phyloP scores from a whole-genome alignment of 2,329 filamentous ascomycete species.

The Fusarium haematococcum region DNA sequence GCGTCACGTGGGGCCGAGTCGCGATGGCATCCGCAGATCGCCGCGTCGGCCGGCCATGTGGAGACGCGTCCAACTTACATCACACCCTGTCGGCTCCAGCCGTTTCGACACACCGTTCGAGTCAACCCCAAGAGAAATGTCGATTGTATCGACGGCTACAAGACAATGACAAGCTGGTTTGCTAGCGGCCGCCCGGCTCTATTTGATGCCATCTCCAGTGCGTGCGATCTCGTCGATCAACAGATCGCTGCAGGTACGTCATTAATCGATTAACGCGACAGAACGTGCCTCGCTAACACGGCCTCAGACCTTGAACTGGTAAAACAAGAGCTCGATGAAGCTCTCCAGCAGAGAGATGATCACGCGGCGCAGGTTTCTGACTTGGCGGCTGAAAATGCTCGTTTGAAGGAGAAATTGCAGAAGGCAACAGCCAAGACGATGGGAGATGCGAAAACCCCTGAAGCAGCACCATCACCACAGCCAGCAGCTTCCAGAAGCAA shows the following conservation, averaged over 20 bases:
- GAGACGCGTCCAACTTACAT: slow-evolving; percentile 41
- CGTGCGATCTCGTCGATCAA: slow-evolving; percentile 55
- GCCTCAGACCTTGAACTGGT: slow-evolving; percentile 53
- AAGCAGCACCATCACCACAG: background rate
- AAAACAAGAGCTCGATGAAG: slow-evolving; percentile 52
- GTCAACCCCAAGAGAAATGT: slow-evolving; percentile 20
- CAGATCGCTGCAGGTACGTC: slow-evolving; percentile 51
- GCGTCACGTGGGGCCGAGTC: slow-evolving; percentile 29
- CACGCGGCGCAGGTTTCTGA: slow-evolving; percentile 12
- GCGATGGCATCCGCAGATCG: slow-evolving; percentile 5
- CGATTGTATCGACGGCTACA: slow-evolving; percentile 6
- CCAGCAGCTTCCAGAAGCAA: slow-evolving; percentile 1
- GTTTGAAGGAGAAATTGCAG: slow-evolving; percentile 30
- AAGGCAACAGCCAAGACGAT: slow-evolving; percentile 7
- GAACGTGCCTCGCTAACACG: slow-evolving; percentile 24
- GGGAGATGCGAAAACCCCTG: background rate
- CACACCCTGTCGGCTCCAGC: slow-evolving; percentile 13
- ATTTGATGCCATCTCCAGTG: slow-evolving; percentile 53
- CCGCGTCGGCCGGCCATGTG: slow-evolving; percentile 34
- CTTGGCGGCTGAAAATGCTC: slow-evolving; percentile 36
- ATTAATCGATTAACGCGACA: slow-evolving; percentile 4
- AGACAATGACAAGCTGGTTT: slow-evolving; percentile 56
- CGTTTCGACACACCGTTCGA: slow-evolving; percentile 5
- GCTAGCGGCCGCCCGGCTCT: slow-evolving; percentile 54
- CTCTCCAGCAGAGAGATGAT: slow-evolving; percentile 34